Percentiles rank a stretch among this genome's conserved stretches.
Evolutionary conservation across 345 rosid species (phyloP).

Genomic region (Sisymbrium altissimum): DNA sequence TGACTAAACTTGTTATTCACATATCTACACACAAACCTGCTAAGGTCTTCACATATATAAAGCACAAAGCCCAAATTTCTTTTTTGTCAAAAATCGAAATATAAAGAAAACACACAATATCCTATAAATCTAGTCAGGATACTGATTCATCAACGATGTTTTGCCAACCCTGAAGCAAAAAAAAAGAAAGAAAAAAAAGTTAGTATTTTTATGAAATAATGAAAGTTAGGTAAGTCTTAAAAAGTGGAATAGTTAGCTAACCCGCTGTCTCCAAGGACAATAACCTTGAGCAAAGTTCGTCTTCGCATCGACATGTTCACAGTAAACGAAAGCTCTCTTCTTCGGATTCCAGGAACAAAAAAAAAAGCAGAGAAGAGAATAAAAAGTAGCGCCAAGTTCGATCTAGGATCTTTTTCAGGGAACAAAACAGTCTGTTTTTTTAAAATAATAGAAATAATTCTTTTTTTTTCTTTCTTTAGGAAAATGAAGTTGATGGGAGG

Average conservation of each 20-base stretch:
- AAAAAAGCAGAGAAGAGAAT: not conserved
- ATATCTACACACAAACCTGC: slow-evolving; percentile 27
- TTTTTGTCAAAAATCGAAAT: not conserved
- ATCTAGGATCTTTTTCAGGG: not conserved
- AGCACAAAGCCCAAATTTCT: not conserved
- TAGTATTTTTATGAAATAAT: not conserved
- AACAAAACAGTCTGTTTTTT: not conserved
- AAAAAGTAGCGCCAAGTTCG: slow-evolving; percentile 53
- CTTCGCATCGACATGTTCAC: slow-evolving; percentile 63
- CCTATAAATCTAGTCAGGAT: slow-evolving; percentile 45
- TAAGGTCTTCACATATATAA: slow-evolving; percentile 11
- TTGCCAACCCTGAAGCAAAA: slow-evolving; percentile 76
- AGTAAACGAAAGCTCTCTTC: not conserved
- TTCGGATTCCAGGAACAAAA: slow-evolving; percentile 4
- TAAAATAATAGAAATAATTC: not conserved
- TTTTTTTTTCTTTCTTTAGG: not conserved
- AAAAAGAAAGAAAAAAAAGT: not conserved
- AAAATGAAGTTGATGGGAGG: not conserved
- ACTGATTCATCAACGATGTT: slow-evolving; percentile 99
- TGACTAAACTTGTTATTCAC: slow-evolving; percentile 81
- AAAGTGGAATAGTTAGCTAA: slow-evolving; percentile 28
- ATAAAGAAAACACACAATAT: not conserved
- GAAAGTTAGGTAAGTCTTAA: not conserved
- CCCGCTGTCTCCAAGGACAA: slow-evolving; percentile 99
- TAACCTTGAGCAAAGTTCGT: slow-evolving; percentile 93